These are phyloP conservation scores for Colletotrichum somersetense DNA, from an alignment of 2,329 filamentous ascomycete genomes.

Conservation along the genomic window DNA sequence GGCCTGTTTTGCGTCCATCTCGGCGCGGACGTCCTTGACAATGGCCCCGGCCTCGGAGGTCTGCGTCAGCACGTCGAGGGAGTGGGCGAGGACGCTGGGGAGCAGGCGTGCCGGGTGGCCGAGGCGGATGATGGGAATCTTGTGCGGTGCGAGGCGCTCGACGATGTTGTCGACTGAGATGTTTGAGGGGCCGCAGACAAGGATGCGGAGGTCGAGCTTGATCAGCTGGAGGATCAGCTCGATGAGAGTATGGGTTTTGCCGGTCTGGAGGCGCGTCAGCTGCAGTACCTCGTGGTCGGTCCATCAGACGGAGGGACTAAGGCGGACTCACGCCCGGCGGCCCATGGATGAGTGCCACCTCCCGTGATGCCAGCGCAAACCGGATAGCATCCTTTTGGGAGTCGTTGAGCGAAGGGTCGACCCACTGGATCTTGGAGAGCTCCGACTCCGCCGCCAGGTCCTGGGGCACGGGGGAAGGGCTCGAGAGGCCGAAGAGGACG, in stretches of 20 bases:
- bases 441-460: constrained; percentile 57
- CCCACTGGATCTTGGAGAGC: constrained; percentile 66
- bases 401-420: constrained; percentile 72
- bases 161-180: constrained; percentile 99
- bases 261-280: constrained; percentile 68
- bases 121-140: constrained; percentile 87
- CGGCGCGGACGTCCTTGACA: constrained; percentile 88
- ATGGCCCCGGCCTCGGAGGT: constrained; percentile 92
- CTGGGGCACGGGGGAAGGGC: constrained; percentile 61
- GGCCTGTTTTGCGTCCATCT: constrained; percentile 93
- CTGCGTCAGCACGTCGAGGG: constrained; percentile 89
- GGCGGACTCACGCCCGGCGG: constrained; percentile 77
- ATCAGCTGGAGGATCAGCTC: constrained; percentile 94
- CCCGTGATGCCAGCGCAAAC: constrained; percentile 86
- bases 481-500: constrained; percentile 72
- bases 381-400: constrained; percentile 77
- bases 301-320: not conserved
- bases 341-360: constrained; percentile 92
- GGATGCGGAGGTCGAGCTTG: constrained; percentile 76
- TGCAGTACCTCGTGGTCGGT: not conserved
- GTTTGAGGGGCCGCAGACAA: constrained; percentile 97
- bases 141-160: constrained; percentile 86
- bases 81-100: constrained; percentile 88
- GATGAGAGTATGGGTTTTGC: constrained; percentile 96
- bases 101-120: constrained; percentile 93